Base-by-base conservation (phyloP, 495 filamentous ascomycete species). In the Podospora tetraspora region DNA sequence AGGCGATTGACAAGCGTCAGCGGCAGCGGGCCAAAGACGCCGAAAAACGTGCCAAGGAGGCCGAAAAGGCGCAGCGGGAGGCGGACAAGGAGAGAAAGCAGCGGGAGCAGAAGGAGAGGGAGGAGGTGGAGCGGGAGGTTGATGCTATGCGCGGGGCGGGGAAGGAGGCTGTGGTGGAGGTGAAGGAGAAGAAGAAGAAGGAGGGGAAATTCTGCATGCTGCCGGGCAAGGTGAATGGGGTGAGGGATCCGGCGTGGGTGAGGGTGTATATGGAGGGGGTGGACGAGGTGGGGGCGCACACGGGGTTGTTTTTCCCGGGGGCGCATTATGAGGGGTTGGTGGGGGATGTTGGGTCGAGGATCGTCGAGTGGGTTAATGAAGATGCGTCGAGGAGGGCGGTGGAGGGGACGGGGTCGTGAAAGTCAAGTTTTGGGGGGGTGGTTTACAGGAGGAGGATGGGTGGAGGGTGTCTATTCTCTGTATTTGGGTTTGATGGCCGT, bases 281-380 rank as follows among this genome's bases (percentile, higher is more conserved):
- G 61, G 92, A 96, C 73, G 91, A 96, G 73, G 91, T 97, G 4
- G 87, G 84, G 9, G 93, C 93, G 3, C 93, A 97, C 76, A 93
- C 91, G 63, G 89, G 91, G 3, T 79, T 97, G 66, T 97, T 97
- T 76, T 87, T 92, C 57, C 79, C 86, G 0, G 85, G 83, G 0
- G 81, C 81, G 37, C 84, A 91, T 57, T 96, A 97, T 75, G 91
- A 94, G 73, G 76, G 77, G 70, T 79, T 96, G 12, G 89, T 96
- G 52, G 89, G 87, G 1, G 92, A 94, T 77, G 89, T 92, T 1
- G 89, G 86, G 16, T 81, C 80, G 21, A 81, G 87, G 68, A 85
- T 96, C 43, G 87, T 91, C 69, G 80, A 80, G 43, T 96, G 93
- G 93, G 85, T 95, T 19, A 79, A 85, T 37, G 87, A 89, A 30